Evolutionary conservation across 208 protist species (phyloP).

Genomic region (Leishmania martiniquensis): DNA sequence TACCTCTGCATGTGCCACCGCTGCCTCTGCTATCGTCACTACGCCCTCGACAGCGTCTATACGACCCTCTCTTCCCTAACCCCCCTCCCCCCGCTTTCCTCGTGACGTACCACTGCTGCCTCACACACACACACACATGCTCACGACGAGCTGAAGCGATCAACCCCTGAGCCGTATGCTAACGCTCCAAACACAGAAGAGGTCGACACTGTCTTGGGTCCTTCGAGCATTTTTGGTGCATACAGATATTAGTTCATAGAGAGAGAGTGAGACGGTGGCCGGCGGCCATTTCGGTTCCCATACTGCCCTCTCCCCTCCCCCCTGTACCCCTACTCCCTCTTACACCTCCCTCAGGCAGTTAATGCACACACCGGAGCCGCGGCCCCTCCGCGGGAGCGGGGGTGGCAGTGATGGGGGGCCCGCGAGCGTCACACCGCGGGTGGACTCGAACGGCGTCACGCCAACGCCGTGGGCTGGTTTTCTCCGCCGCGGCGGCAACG

Average conservation of each 20-base stretch:
- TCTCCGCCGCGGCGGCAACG: slow-evolving; percentile 21
- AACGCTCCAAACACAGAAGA: not conserved
- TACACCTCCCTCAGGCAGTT: not conserved
- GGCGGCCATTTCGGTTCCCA: not conserved
- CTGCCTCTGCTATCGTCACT: not conserved
- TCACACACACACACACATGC: too few relatives aligned
- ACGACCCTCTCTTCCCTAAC: not conserved
- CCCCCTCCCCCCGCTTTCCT: not conserved
- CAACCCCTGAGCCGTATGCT: not conserved
- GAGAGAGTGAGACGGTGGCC: not conserved
- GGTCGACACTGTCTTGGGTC: not conserved
- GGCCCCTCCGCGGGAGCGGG: slow-evolving; percentile 7
- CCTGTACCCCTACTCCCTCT: not conserved
- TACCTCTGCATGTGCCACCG: not conserved
- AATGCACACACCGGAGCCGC: slow-evolving; percentile 34
- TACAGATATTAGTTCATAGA: not conserved
- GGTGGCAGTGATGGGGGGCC: too few relatives aligned
- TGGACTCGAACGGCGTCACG: slow-evolving; percentile 4
- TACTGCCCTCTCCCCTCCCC: not conserved
- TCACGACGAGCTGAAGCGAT: too few relatives aligned
- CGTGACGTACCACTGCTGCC: not conserved
- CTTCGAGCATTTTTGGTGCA: not conserved
- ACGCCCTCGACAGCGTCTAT: not conserved
- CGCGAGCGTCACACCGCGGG: slow-evolving; percentile 9
- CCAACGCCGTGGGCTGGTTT: slow-evolving; percentile 16